Conservation (phyloP, 2,329 filamentous ascomycete genomes). For the Cladosporium sp. region DNA sequence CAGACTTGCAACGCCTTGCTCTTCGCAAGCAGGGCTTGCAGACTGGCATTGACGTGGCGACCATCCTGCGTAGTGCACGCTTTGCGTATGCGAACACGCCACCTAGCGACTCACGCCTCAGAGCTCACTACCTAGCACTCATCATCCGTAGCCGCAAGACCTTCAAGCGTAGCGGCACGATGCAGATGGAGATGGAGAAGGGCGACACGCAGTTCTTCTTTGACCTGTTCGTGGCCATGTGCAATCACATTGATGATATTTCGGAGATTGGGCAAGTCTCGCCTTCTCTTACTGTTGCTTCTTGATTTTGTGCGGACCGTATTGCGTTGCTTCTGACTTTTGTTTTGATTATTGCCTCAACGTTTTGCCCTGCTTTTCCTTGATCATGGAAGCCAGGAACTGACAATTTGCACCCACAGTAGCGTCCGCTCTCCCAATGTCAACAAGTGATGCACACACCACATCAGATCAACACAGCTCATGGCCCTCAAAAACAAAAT, state of each 20-base stretch:
- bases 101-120: slow-evolving; percentile 84
- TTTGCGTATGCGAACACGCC: slow-evolving; percentile 95
- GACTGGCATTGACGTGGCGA: slow-evolving; percentile 84
- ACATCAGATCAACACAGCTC: not conserved
- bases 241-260: slow-evolving; percentile 96
- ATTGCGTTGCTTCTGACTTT: slow-evolving; percentile 9
- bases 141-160: slow-evolving; percentile 96
- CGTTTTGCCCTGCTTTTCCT: slow-evolving; percentile 3
- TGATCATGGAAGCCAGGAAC: slow-evolving; percentile 12
- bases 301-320: slow-evolving; percentile 12
- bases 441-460: slow-evolving; percentile 20
- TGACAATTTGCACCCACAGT: slow-evolving; percentile 18
- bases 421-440: slow-evolving; percentile 22
- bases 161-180: slow-evolving; percentile 96
- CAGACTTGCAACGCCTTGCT: slow-evolving; percentile 85
- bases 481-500: not conserved
- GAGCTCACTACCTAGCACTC: slow-evolving; percentile 93
- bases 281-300: slow-evolving; percentile 14
- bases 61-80: slow-evolving; percentile 85
- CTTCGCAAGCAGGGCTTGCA: slow-evolving; percentile 93
- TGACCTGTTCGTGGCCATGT: slow-evolving; percentile 96
- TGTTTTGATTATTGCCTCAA: not conserved
- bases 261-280: slow-evolving; percentile 72
- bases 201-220: slow-evolving; percentile 87
- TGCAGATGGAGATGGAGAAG: slow-evolving; percentile 97